These are phyloP conservation scores for Aquanectria penicillioides DNA, from an alignment of 2,329 filamentous ascomycete genomes.

Conservation along the genomic window DNA sequence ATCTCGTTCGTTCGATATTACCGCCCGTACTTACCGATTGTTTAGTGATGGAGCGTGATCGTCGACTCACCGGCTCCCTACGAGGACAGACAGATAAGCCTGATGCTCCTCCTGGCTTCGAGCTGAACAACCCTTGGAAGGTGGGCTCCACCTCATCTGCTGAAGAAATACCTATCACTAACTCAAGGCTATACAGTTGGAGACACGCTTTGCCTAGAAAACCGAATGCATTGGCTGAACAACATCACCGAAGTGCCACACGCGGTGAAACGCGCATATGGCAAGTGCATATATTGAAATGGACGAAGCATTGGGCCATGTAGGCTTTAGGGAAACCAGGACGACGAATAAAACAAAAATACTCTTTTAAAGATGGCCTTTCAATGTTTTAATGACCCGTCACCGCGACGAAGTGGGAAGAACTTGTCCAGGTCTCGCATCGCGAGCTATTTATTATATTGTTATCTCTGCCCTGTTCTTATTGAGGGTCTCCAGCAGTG, in stretches of 20 bases:
- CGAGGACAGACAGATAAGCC: conserved; percentile 67
- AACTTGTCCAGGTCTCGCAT: background rate
- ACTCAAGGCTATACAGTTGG: conserved; percentile 54
- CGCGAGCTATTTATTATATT: conserved; percentile 52
- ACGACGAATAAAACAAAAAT: conserved; percentile 30
- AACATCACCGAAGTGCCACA: conserved; percentile 24
- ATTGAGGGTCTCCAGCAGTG: conserved; percentile 88
- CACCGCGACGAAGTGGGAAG: background rate
- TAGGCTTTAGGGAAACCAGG: conserved; percentile 10
- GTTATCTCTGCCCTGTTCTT: conserved; percentile 74
- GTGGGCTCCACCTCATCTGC: conserved; percentile 51
- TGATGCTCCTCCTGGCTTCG: conserved; percentile 67
- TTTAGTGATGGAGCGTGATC: conserved; percentile 73
- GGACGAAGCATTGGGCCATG: conserved; percentile 13
- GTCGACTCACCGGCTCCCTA: conserved; percentile 67
- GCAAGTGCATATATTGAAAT: conserved; percentile 34
- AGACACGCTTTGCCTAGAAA: conserved; percentile 61
- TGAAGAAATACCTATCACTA: background rate
- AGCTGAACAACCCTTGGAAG: conserved; percentile 72
- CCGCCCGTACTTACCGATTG: background rate
- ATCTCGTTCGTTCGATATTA: conserved; percentile 2
- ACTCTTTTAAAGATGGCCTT: background rate
- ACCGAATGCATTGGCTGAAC: conserved; percentile 11
- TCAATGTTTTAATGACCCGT: background rate
- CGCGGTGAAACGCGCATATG: conserved; percentile 15